Conservation (phyloP, 2,329 filamentous ascomycete genomes). For the Aspergillus fumigatus region DNA sequence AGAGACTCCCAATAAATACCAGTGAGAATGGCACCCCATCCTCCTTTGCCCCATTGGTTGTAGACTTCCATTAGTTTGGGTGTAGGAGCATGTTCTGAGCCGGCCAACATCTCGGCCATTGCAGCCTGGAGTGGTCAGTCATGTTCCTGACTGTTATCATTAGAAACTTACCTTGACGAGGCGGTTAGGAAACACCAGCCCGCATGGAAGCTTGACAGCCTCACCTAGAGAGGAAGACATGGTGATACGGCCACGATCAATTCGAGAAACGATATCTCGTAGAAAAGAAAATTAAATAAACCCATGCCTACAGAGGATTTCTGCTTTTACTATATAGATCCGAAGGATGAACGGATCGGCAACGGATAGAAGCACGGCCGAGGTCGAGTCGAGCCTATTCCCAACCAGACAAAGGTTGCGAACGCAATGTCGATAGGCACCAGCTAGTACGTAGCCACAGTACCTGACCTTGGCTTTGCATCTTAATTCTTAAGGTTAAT, state of each 20-base stretch:
- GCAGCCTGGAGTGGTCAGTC: constrained; percentile 35
- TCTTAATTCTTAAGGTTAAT: background rate
- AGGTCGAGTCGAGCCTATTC: background rate
- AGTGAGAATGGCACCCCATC: constrained; percentile 42
- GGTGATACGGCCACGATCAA: background rate
- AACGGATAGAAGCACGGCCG: background rate
- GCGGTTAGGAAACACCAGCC: constrained; percentile 53
- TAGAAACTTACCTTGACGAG: constrained; percentile 39
- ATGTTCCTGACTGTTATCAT: background rate
- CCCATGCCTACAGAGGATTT: too few species aligned
- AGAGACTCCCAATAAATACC: constrained; percentile 16
- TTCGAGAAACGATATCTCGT: background rate
- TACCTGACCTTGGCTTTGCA: background rate
- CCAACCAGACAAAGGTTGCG: background rate
- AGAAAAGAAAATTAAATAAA: background rate
- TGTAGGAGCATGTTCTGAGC: constrained; percentile 42
- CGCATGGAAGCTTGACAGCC: constrained; percentile 51
- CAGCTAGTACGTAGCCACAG: background rate
- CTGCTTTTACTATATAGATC: too few species aligned
- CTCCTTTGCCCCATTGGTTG: constrained; percentile 45
- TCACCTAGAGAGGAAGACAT: constrained; percentile 32
- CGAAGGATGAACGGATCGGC: background rate
- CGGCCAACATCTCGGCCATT: constrained; percentile 42
- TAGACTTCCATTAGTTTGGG: constrained; percentile 46
- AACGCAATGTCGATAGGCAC: background rate